Evolutionary conservation across 208 protist species (phyloP).

Genomic region (Entamoeba invadens): DNA sequence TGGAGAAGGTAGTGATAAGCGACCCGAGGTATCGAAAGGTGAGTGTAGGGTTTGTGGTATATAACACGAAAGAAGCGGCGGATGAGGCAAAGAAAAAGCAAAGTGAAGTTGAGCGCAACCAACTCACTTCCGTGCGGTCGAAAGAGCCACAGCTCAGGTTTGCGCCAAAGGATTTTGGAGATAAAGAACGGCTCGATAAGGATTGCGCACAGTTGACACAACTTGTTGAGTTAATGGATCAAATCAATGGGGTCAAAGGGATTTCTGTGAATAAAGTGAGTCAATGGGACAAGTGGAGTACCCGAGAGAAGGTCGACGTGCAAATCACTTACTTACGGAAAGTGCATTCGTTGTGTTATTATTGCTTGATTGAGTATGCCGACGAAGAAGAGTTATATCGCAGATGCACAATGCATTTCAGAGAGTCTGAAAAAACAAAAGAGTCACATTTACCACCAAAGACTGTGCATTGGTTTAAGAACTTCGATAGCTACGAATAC

Average conservation of each 20-base stretch:
- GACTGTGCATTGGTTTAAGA: neutral
- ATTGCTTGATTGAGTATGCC: neutral
- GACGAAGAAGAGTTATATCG: neutral
- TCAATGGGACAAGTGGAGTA: neutral
- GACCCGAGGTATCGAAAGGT: neutral
- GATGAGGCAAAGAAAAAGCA: neutral
- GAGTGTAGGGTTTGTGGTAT: neutral
- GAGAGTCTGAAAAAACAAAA: neutral
- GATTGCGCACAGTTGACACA: neutral
- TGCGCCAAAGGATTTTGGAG: neutral
- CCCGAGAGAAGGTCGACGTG: neutral
- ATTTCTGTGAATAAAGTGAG: neutral
- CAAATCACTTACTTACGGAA: neutral
- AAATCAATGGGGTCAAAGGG: neutral
- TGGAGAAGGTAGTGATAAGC: neutral
- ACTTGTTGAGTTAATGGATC: neutral
- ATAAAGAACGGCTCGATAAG: neutral
- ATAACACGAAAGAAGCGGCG: neutral
- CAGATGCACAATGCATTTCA: neutral
- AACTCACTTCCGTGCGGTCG: neutral
- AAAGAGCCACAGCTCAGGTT: neutral
- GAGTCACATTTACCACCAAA: neutral
- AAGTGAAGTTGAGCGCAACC: neutral
- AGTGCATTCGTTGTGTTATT: neutral
- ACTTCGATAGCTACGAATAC: neutral